Evolutionary conservation across 768 basidiomycete genomes (phyloP).

Genomic region (Termitomyces sp.): DNA sequence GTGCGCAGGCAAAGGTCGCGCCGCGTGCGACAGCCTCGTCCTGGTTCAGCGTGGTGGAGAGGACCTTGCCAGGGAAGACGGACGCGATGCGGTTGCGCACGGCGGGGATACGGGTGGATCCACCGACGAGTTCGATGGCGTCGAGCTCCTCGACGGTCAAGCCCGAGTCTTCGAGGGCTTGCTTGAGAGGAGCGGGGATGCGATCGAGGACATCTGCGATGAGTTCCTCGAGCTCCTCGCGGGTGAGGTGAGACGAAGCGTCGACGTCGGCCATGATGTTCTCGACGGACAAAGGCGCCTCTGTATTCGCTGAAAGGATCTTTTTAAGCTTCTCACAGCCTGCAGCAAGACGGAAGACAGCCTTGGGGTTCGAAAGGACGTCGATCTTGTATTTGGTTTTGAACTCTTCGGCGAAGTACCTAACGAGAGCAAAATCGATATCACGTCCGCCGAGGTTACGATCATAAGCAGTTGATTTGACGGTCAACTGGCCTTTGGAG

Average conservation of each 20-base stretch:
- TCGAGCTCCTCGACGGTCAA: conserved; percentile 83
- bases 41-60: conserved; percentile 93
- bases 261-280: conserved; percentile 96
- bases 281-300: conserved; percentile 88
- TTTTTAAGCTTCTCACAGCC: conserved; percentile 96
- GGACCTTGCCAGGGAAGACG: conserved; percentile 76
- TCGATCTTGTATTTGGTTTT: conserved; percentile 98
- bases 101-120: conserved; percentile 87
- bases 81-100: conserved; percentile 84
- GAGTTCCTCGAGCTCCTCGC: conserved; percentile 80
- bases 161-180: conserved; percentile 76
- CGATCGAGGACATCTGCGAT: conserved; percentile 71
- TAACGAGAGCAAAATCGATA: conserved; percentile 86
- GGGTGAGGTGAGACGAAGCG: conserved; percentile 76
- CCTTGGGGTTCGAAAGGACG: conserved; percentile 87
- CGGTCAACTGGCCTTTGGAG: conserved; percentile 85
- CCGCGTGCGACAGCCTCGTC: conserved; percentile 97
- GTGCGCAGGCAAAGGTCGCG: conserved; percentile 94
- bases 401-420: conserved; percentile 90
- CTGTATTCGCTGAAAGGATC: conserved; percentile 88
- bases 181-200: conserved; percentile 69
- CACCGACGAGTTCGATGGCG: conserved; percentile 89
- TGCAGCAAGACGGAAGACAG: conserved; percentile 81
- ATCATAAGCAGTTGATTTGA: conserved; percentile 89
- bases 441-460: conserved; percentile 94